Base-by-base conservation (phyloP, 2,329 filamentous ascomycete genomes). In the Fusarium citri region DNA sequence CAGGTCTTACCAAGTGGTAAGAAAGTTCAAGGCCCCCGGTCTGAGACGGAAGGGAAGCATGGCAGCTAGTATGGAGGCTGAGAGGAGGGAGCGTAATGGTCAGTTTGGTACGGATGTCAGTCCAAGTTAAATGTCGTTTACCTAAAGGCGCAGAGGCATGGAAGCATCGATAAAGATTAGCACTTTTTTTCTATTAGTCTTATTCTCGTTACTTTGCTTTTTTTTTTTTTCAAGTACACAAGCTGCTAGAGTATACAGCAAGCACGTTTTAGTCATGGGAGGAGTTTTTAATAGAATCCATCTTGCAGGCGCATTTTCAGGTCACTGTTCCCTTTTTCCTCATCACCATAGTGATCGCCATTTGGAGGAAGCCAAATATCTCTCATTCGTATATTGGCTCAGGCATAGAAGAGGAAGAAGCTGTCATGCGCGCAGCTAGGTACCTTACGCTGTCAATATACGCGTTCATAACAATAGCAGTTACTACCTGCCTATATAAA, bases 1-100 rank as follows among this genome's bases (percentile, higher is more conserved):
- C 78, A 84, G 90, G 48, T 92, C 93, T 1, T 98, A 97, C 78
- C 92, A 97, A 79, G 83, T 91, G 60, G 91, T 95, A 0, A 84
- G 93, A 64, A 87, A 91, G 66, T 78, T 87, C 30, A 88, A 87
- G 75, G 86, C 86, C 1, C 84, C 84, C 1, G 84, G 82, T 6
- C 71, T 87, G 46, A 79, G 84, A 61, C 78, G 85, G 45, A 86
- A 85, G 73, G 80, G 79, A 22, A 82, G 80, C 64, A 79, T 82
- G 71, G 74, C 78, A 25, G 73, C 72, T 6, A 75, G 73, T 20
- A 69, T 59, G 43, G 73, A 78, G 4, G 68, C 64, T 18, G 72
- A 74, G 25, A 59, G 62, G 41, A 68, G 67, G 20, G 66, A 73
- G 16, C 64, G 56, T 2, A 66, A 62, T 23, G 62, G 61, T 26